Percentiles rank a stretch among this genome's conserved stretches.
Evolutionary conservation across 768 basidiomycete species (phyloP).

Genomic region (Podaxis rugospora): DNA sequence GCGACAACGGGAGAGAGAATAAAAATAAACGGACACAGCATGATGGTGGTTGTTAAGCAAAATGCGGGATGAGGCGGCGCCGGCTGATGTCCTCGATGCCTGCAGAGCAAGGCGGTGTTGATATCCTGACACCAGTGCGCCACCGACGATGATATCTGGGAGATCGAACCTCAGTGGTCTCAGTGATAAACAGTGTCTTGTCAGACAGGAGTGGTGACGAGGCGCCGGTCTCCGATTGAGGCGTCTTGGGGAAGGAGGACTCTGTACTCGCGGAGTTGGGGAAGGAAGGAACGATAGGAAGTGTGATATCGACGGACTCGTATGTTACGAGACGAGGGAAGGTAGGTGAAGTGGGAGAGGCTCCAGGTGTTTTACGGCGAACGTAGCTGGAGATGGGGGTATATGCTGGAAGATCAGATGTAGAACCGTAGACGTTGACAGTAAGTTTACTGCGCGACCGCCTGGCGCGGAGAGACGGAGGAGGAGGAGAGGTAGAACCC

Average conservation of each 20-base stretch:
- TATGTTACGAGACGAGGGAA: slow-evolving; percentile 46
- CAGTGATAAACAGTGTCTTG: slow-evolving; percentile 18
- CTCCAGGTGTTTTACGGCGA: slow-evolving; percentile 73
- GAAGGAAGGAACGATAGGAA: slow-evolving; percentile 62
- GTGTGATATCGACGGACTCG: slow-evolving; percentile 46
- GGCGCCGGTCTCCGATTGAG: slow-evolving; percentile 29
- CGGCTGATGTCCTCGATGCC: slow-evolving; percentile 25
- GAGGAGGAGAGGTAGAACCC: slow-evolving; percentile 34
- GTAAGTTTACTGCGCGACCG: slow-evolving; percentile 42
- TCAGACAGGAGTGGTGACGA: slow-evolving; percentile 15
- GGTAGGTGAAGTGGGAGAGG: slow-evolving; percentile 64
- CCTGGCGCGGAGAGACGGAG: slow-evolving; percentile 40
- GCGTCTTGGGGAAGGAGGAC: slow-evolving; percentile 35
- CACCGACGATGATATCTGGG: slow-evolving; percentile 18
- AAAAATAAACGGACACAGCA: background rate
- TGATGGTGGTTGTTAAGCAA: slow-evolving; percentile 4
- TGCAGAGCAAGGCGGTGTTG: slow-evolving; percentile 32
- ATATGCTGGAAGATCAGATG: slow-evolving; percentile 50
- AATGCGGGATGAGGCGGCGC: slow-evolving; percentile 7
- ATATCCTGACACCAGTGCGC: slow-evolving; percentile 41
- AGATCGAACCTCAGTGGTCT: slow-evolving; percentile 21
- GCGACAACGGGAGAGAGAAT: background rate
- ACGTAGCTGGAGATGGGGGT: slow-evolving; percentile 80
- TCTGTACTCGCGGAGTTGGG: slow-evolving; percentile 40
- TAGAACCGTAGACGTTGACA: slow-evolving; percentile 45